Base-by-base conservation (phyloP, 352 stramenopile species). In the Phytophthora lateralis region DNA sequence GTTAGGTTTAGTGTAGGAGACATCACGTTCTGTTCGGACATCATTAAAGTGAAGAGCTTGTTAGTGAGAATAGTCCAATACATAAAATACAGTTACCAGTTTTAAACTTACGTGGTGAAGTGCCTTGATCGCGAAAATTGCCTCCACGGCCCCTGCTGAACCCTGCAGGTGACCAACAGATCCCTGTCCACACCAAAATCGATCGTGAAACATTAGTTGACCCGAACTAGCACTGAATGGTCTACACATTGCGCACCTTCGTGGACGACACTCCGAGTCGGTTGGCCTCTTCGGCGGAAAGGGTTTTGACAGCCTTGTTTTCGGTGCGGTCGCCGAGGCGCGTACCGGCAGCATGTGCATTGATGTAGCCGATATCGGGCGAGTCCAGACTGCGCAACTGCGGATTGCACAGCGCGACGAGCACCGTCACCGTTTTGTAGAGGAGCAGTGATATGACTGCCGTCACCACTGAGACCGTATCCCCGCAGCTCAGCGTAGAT, bases 341-440 rank as follows among this genome's bases (percentile, higher is more conserved):
- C 0, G 98, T 99, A 15, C 91, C 98, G 5, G 98, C 99, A 4
- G 97, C 97, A 66, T 99, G 98, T 3, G 97, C 95, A 60, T 99
- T 99, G 37, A 99, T 92, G 69, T 99, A 99, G 30, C 97, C 95
- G 18, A 99, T 89, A 39, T 97, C 85, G 20, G 91, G 68, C 53
- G n/a, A 97, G 54, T 2, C 78, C 81, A 1, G 91, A 88, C 62
- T 96, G 79, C 30, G 69, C 60, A 30, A 99, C 56, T 7, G 97
- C 96, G 26, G 91, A 82, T 45, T 81, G 38, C 96, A 99, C 99
- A 11, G 95, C 94, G 59, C 72, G 89, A 63, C 56, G 52, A 50
- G 85, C 87, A 9, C 82, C 86, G 44, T 91, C 79, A 10, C 82
- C 83, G 29, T 70, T 81, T 66, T 93, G 82, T 5, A 76, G 60